These are phyloP conservation scores for Aphanomyces cochlioides DNA, from an alignment of 352 stramenopile species.

Conservation along the genomic window DNA sequence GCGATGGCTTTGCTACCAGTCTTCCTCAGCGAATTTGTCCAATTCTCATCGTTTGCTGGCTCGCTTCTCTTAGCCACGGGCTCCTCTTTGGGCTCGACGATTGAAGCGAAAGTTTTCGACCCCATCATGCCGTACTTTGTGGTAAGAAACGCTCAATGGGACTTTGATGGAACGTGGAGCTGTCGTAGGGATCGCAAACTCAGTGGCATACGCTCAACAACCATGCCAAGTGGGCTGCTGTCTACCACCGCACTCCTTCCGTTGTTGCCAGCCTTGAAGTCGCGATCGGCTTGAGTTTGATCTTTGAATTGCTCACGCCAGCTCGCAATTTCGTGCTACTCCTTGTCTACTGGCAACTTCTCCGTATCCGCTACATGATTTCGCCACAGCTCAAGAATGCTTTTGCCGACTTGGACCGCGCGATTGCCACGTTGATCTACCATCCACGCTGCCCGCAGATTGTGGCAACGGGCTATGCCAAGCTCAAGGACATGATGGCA, in stretches of 20 bases:
- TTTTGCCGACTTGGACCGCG: conserved; percentile 66
- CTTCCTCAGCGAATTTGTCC: conserved; percentile 76
- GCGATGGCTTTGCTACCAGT: conserved; percentile 72
- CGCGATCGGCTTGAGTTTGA: conserved; percentile 68
- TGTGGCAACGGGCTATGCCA: conserved; percentile 53
- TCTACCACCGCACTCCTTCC: conserved; percentile 78
- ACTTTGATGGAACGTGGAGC: conserved; percentile 29
- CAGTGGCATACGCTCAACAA: conserved; percentile 50
- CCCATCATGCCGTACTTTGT: conserved; percentile 57
- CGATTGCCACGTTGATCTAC: conserved; percentile 52
- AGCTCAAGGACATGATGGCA: conserved; percentile 60
- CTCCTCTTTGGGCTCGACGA: conserved; percentile 40
- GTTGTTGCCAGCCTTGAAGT: conserved; percentile 78
- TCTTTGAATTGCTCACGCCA: conserved; percentile 81
- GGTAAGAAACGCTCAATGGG: not conserved
- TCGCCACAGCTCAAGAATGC: conserved; percentile 78
- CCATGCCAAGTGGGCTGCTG: conserved; percentile 68
- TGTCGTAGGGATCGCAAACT: conserved; percentile 30
- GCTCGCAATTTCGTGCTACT: conserved; percentile 82
- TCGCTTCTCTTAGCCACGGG: conserved; percentile 60
- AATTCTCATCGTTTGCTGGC: conserved; percentile 59
- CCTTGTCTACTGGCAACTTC: conserved; percentile 86
- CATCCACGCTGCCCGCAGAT: conserved; percentile 66
- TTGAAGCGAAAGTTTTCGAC: conserved; percentile 52
- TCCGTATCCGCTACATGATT: conserved; percentile 90